Conservation (phyloP, 345 rosid genomes). For the Microcos paniculata region DNA sequence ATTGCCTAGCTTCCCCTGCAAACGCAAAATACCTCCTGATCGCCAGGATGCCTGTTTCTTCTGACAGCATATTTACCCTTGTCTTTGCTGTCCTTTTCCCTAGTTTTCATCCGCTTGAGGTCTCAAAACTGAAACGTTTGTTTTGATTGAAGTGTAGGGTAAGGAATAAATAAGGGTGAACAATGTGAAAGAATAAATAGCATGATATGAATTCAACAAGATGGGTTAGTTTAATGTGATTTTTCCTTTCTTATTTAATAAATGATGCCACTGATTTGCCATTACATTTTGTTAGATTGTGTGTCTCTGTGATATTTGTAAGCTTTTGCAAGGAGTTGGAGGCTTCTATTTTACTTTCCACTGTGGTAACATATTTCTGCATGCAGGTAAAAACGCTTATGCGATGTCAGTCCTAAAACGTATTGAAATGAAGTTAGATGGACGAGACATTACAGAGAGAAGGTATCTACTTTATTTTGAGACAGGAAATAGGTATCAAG, state of each 20-base stretch:
- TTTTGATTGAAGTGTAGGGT: neutral
- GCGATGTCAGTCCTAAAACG: slow-evolving; percentile 77
- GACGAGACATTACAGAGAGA: slow-evolving; percentile 60
- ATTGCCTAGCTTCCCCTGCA: neutral
- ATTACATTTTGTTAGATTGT: neutral
- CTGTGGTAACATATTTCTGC: slow-evolving; percentile 5
- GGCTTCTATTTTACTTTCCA: neutral
- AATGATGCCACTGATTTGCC: neutral
- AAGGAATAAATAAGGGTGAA: neutral
- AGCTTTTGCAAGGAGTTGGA: neutral
- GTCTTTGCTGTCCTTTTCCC: neutral
- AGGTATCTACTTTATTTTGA: slow-evolving; percentile 39
- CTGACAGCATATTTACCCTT: neutral
- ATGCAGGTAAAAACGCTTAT: slow-evolving; percentile 77
- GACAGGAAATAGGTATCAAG: neutral
- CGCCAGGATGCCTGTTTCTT: neutral
- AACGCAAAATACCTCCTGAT: neutral
- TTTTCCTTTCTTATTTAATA: neutral
- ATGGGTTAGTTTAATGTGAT: neutral
- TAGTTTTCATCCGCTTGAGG: neutral
- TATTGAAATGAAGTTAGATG: slow-evolving; percentile 84
- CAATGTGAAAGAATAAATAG: neutral
- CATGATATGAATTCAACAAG: neutral
- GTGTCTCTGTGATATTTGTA: neutral
- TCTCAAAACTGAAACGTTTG: neutral